Conservation (phyloP, 108 stramenopile genomes). For the Skeletonema menzelii region DNA sequence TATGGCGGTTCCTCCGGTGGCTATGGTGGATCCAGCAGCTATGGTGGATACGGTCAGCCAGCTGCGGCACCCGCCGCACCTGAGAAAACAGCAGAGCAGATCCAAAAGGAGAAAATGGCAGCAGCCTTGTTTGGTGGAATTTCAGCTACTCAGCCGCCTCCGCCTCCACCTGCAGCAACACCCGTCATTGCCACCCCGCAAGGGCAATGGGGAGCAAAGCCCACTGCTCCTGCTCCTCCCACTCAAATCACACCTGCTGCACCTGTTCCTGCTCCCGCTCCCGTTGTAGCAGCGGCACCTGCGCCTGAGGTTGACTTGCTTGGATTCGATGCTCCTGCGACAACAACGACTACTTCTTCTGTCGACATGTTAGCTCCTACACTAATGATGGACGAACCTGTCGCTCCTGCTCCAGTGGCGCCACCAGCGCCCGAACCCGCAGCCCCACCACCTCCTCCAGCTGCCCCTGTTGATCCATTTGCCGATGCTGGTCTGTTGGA, state of each 20-base stretch:
- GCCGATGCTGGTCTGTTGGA: conserved; percentile 70
- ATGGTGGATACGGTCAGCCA: conserved; percentile 49
- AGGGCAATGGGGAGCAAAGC: background rate
- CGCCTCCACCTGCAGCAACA: conserved; percentile 47
- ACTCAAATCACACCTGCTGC: conserved; percentile 38
- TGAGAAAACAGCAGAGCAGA: conserved; percentile 77
- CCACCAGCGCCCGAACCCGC: conserved; percentile 37
- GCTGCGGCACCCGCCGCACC: conserved; percentile 49
- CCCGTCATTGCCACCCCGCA: conserved; percentile 16
- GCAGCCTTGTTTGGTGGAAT: conserved; percentile 95
- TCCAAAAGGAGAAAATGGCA: conserved; percentile 95
- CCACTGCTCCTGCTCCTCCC: conserved; percentile 12
- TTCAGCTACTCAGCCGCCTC: conserved; percentile 50
- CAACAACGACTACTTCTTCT: conserved; percentile 47
- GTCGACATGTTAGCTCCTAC: conserved; percentile 50
- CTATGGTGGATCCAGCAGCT: conserved; percentile 15
- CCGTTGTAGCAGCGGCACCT: conserved; percentile 31
- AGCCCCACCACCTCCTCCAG: conserved; percentile 31
- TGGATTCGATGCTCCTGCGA: conserved; percentile 25
- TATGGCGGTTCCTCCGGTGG: background rate
- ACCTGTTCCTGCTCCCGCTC: conserved; percentile 47
- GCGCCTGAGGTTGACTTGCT: conserved; percentile 65
- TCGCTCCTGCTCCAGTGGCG: conserved; percentile 23
- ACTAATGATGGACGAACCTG: conserved; percentile 19
- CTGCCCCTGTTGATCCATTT: conserved; percentile 65